Evolutionary conservation across 129 eudicot genomes (phyloP).

Genomic region (Flaveria linearis): DNA sequence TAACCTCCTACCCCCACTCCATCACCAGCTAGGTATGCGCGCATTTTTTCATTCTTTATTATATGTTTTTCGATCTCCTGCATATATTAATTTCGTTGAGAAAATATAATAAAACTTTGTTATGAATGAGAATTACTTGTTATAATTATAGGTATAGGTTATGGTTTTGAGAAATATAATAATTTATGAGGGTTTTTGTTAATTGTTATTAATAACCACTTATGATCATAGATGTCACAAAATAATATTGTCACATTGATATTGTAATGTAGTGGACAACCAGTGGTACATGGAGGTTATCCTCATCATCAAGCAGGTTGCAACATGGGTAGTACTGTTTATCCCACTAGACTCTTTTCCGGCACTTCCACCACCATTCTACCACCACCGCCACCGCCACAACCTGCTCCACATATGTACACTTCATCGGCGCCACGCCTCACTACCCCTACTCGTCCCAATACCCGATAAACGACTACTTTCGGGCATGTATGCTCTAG

Average conservation of each 20-base stretch:
- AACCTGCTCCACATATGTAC: constrained; percentile 47
- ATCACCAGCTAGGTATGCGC: constrained; percentile 63
- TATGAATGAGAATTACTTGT: too few species aligned
- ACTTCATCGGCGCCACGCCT: constrained; percentile 51
- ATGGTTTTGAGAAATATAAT: neutral
- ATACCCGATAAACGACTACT: constrained; percentile 59
- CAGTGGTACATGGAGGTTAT: constrained; percentile 62
- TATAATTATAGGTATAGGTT: too few species aligned
- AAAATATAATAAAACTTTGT: too few species aligned
- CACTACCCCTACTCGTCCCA: constrained; percentile 47
- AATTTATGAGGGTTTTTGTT: neutral
- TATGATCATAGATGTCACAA: constrained; percentile 9
- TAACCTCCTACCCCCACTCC: constrained; percentile 42
- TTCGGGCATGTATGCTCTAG: constrained; percentile 56
- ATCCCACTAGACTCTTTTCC: too few species aligned
- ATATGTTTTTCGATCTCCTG: too few species aligned
- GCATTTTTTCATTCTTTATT: neutral
- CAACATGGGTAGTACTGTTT: constrained; percentile 49
- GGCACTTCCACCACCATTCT: too few species aligned
- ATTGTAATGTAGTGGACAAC: constrained; percentile 50
- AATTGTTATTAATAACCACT: neutral
- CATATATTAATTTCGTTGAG: too few species aligned
- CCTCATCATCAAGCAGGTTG: constrained; percentile 46
- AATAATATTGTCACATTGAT: constrained; percentile 5
- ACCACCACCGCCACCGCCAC: too few species aligned